Base-by-base conservation (phyloP, 495 filamentous ascomycete species). In the Darksidea phi region DNA sequence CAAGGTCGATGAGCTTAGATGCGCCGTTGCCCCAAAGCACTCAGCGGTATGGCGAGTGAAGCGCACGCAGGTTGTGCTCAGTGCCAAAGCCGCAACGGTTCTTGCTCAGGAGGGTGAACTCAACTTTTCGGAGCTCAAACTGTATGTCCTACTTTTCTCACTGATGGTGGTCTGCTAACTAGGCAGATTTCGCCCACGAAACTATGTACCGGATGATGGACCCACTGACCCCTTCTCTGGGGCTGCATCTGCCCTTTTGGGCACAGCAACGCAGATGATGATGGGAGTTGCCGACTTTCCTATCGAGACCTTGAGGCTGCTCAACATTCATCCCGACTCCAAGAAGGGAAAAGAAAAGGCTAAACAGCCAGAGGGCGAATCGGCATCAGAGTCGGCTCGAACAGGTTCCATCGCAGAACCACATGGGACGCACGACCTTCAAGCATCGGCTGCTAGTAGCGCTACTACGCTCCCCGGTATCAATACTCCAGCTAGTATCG, bases 261-360 rank as follows among this genome's bases (percentile, higher is more conserved):
- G 90, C 5, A 88, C 90, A 7, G 76, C 90, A 36, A 79, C 84
- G 15, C 86, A 79, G 58, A 82, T 97, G 48, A 80, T 87, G 67
- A 88, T 93, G 80, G 91, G 90, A 0, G 76, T 92, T 28, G 88
- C 88, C 4, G 90, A 95, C 63, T 82, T 97, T 21, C 92, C 93
- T 0, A 77, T 81, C 13, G 88, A 88, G 15, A 81, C 95, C 7
- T 51, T 81, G 10, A 77, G 74, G 54, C 72, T 74, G 13, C 63
- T 80, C 10, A 72, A 68, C 17, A 85, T 89, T 60, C 81, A 81
- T 59, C 74, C 73, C 4, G 72, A 75, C 63, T 36, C 72, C 15
- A 68, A 66, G 42, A 68, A 68, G 49, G 20, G 60, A 46, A 43
- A 68, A 52, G 41, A 41, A 1, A 41, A 45, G 38, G 50, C 21